Evolutionary conservation across 1,284 basidiomycete species (phyloP).

Genomic region (Leccinum holopus): DNA sequence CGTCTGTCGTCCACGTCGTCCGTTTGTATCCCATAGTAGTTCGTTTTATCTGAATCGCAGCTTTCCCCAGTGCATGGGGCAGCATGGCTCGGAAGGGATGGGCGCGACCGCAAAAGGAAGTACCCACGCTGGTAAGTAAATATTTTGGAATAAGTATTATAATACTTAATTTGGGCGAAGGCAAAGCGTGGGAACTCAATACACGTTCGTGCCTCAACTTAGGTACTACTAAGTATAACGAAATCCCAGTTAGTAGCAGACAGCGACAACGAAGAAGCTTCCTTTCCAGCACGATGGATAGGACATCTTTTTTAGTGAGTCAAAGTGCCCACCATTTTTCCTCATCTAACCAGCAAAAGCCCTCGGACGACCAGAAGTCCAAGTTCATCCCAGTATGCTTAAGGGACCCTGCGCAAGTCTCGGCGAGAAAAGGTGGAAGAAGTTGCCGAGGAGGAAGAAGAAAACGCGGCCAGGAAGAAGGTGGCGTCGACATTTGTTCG

Average conservation of each 20-base stretch:
- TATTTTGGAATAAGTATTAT: no score
- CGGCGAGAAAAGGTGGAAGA: slow-evolving; percentile 85
- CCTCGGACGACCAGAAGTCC: slow-evolving; percentile 64
- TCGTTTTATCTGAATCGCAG: no score
- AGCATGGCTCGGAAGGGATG: no score
- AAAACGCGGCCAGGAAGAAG: slow-evolving; percentile 66
- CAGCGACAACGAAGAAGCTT: slow-evolving; percentile 75
- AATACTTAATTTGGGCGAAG: no score
- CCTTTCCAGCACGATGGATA: slow-evolving; percentile 83
- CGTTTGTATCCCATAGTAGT: no score
- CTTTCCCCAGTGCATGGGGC: no score
- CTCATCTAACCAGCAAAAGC: slow-evolving; percentile 63
- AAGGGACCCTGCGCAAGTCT: slow-evolving; percentile 74
- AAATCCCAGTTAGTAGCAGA: slow-evolving; percentile 54
- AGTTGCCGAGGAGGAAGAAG: slow-evolving; percentile 81
- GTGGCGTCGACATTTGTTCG: slow-evolving; percentile 66
- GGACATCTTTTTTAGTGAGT: slow-evolving; percentile 53
- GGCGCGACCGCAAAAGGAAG: no score
- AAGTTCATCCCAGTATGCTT: slow-evolving; percentile 34
- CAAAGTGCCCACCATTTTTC: slow-evolving; percentile 53
- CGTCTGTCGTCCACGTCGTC: no score
- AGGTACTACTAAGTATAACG: no score
- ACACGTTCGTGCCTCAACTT: slow-evolving; percentile 27
- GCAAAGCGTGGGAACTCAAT: no score
- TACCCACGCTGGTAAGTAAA: no score